A percentile compares a stretch with the other conserved stretches of the same genome.
Conservation (phyloP, 257 asterid species). For the Nicotiana obtusifolia region DNA sequence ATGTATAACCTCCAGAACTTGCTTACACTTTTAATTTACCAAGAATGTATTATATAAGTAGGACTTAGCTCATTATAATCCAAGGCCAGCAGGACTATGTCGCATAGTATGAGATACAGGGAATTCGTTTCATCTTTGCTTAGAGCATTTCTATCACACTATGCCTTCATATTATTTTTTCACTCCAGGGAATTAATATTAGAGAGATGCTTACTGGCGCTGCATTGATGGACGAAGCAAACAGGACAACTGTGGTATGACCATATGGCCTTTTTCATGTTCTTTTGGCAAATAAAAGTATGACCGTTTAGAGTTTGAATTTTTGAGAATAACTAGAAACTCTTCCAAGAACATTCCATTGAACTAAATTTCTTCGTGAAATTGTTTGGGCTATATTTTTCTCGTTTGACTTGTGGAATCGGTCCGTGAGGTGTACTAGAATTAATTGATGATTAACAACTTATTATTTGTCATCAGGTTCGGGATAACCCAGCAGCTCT, state of each 20-base stretch:
- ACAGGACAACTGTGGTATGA: conserved; percentile 57
- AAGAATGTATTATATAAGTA: background rate
- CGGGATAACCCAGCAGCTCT: conserved; percentile 89
- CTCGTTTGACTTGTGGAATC: background rate
- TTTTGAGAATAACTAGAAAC: background rate
- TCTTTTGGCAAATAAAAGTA: background rate
- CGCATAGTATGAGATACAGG: background rate
- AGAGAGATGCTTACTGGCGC: conserved; percentile 97
- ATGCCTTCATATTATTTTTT: background rate
- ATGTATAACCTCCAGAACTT: background rate
- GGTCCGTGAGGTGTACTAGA: background rate
- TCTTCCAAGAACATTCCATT: background rate
- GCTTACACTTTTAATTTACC: background rate
- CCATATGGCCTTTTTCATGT: conserved; percentile 6
- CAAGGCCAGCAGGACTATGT: background rate
- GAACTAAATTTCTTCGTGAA: background rate
- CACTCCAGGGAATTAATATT: conserved; percentile 68
- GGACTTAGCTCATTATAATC: background rate
- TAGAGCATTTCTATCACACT: background rate
- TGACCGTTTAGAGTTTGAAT: background rate
- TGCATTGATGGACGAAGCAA: conserved; percentile 95
- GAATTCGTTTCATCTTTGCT: conserved; percentile 14
- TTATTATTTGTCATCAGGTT: conserved; percentile 46
- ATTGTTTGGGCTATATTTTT: background rate
- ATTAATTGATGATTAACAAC: conserved; percentile 2